Base-by-base conservation (phyloP, 805 yeast genomes). In the Schwanniomyces occidentalis region DNA sequence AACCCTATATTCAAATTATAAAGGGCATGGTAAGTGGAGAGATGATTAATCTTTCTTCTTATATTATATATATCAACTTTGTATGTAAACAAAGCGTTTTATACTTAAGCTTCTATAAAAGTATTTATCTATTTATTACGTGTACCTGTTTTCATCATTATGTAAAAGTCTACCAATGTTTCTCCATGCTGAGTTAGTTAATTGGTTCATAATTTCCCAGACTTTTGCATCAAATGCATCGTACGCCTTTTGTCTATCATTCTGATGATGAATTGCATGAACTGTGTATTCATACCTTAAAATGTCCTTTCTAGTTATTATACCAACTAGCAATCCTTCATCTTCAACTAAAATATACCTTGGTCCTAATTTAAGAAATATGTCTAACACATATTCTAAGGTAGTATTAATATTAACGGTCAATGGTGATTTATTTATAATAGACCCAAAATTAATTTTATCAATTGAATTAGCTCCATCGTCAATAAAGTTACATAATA, bases 281-380 rank as follows among this genome's bases (percentile, higher is more conserved):
- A 43, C 40, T 8, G 67, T 61, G 38, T 61, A 52, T 44, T 81
- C 84, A 48, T 75, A 87, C 41, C 81, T 69, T 33, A 90, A 58
- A 12, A 91, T 67, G 52, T 90, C 98, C 51, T 93, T 93, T 38
- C 90, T 72, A 0, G 96, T 87, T 1, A 95, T 63, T n/a, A 87
- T 52, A 0, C 99, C 99, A 10, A 70, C 71, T 12, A 87, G 52
- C 2, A 53, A 42, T 2, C 90, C 93, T 19, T 71, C 59, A 8
- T 41, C 39, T 35, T 81, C 83, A 2, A 86, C 82, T 26, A 83
- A 67, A 1, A 93, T 70, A 18, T 80, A 73, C 27, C 85, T 68
- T 6, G 96, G 95, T 0, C 98, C 96, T 18, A 89, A 53, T 44
- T 82, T 80, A 39, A 77, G 73, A 54, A 93, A 91, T 16, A 88